A percentile compares a stretch with the other conserved stretches of the same genome.
These are phyloP conservation scores for Brassica rapa DNA, from an alignment of 345 rosid genomes.

Conservation along the genomic window DNA sequence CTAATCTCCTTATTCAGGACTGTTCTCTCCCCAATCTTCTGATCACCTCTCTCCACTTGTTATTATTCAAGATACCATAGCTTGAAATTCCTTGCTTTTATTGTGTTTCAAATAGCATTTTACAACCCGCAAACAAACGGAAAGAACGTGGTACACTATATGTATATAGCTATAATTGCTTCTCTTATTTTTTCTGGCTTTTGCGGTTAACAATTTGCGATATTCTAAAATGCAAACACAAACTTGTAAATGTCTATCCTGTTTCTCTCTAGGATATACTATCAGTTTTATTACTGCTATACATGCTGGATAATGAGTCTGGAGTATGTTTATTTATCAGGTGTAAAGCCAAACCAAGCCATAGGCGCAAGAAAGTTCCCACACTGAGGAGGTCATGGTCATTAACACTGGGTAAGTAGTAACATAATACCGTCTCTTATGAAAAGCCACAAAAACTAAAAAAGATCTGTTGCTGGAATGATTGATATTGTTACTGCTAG, in stretches of 20 bases:
- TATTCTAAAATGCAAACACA: neutral
- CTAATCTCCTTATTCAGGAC: neutral
- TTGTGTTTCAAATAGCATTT: neutral
- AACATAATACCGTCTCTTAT: neutral
- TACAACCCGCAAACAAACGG: neutral
- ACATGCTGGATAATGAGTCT: neutral
- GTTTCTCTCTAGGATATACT: neutral
- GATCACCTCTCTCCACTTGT: neutral
- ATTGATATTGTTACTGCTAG: constrained; percentile 22
- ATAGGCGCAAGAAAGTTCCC: too few relatives aligned
- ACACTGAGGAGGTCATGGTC: too few relatives aligned
- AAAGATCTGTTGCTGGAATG: neutral
- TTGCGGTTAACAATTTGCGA: neutral
- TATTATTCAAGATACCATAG: neutral
- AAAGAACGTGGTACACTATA: neutral
- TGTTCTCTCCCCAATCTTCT: neutral
- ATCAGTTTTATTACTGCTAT: neutral
- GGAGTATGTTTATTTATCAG: neutral
- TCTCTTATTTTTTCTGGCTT: neutral
- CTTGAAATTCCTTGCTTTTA: neutral
- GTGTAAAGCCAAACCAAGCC: too few relatives aligned
- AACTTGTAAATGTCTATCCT: too few relatives aligned
- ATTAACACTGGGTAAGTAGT: neutral
- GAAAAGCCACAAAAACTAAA: neutral
- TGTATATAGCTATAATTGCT: neutral